Percentiles rank a stretch among this genome's conserved stretches.
phyloP scores from a whole-genome alignment of 2,329 filamentous ascomycete species.

The Celoporthe dispersa region DNA sequence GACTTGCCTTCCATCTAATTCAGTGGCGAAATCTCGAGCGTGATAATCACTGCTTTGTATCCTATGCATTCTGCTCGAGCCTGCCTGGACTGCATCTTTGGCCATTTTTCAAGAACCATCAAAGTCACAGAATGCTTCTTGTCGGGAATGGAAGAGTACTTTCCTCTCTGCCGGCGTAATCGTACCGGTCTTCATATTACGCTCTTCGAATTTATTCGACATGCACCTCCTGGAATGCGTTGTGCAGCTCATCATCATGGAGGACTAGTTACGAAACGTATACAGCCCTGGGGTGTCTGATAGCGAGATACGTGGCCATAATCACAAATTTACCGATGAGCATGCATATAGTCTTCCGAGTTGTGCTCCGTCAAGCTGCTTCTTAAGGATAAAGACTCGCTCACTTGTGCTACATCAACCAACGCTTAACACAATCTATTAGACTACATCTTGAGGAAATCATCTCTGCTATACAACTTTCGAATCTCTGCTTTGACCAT shows the following conservation, averaged over 20 bases:
- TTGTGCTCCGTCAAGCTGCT: neutral
- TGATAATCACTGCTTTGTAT: neutral
- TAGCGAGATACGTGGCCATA: too few species aligned
- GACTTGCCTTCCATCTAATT: too few species aligned
- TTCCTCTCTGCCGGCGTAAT: too few species aligned
- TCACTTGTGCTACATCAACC: neutral
- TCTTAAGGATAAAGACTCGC: neutral
- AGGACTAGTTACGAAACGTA: neutral
- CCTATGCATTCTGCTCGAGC: neutral
- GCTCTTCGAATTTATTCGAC: neutral
- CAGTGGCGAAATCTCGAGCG: neutral
- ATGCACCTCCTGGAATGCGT: neutral
- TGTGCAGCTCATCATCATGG: neutral
- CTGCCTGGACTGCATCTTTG: neutral
- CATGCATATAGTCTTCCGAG: neutral
- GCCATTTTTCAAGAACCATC: neutral
- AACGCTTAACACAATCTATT: neutral
- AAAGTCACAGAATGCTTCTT: neutral
- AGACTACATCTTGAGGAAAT: neutral
- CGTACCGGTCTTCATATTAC: neutral
- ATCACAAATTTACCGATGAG: too few species aligned
- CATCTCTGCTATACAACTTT: too few species aligned
- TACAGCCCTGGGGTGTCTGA: too few species aligned
- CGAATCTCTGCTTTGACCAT: too few species aligned
- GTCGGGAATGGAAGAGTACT: too few species aligned